Evolutionary conservation across 768 basidiomycete species (phyloP).

Genomic region (Agrocybe chaxingu): DNA sequence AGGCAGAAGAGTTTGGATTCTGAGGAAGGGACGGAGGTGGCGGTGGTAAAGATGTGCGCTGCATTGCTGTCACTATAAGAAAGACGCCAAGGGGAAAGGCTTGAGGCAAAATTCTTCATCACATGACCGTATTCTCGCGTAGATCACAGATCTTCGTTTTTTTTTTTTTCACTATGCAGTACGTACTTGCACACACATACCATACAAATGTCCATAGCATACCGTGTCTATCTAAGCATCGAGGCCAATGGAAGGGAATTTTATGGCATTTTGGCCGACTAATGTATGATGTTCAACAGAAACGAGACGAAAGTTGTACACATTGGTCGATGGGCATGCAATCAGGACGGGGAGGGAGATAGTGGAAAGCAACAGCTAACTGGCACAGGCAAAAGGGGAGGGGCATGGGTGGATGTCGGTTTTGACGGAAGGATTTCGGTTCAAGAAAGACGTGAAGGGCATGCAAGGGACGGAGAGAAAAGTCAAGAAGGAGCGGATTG

Average conservation of each 20-base stretch:
- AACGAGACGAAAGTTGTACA: slow-evolving; percentile 19
- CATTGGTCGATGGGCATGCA: slow-evolving; percentile 14
- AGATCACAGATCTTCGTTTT: background rate
- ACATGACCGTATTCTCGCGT: slow-evolving; percentile 12
- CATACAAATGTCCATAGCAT: slow-evolving; percentile 1
- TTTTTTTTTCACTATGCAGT: background rate
- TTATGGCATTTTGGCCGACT: slow-evolving; percentile 18
- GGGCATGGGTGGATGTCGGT: slow-evolving; percentile 11
- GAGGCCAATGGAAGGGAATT: background rate
- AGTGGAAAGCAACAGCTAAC: slow-evolving; percentile 12
- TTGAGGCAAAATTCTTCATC: slow-evolving; percentile 6
- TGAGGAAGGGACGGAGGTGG: slow-evolving; percentile 19
- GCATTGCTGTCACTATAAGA: background rate
- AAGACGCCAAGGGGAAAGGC: background rate
- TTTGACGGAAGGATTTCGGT: slow-evolving; percentile 12
- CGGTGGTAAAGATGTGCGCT: slow-evolving; percentile 14
- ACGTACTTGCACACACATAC: background rate
- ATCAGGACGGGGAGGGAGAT: slow-evolving; percentile 6
- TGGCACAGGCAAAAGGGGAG: slow-evolving; percentile 14
- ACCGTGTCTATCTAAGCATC: background rate
- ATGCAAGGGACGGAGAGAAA: slow-evolving; percentile 1
- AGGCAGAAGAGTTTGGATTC: background rate
- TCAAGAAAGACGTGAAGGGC: slow-evolving; percentile 12
- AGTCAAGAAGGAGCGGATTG: slow-evolving; percentile 8
- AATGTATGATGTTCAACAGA: slow-evolving; percentile 17